phyloP scores from a whole-genome alignment of 2,329 filamentous ascomycete species.

The Atkinsonella hypoxylon region DNA sequence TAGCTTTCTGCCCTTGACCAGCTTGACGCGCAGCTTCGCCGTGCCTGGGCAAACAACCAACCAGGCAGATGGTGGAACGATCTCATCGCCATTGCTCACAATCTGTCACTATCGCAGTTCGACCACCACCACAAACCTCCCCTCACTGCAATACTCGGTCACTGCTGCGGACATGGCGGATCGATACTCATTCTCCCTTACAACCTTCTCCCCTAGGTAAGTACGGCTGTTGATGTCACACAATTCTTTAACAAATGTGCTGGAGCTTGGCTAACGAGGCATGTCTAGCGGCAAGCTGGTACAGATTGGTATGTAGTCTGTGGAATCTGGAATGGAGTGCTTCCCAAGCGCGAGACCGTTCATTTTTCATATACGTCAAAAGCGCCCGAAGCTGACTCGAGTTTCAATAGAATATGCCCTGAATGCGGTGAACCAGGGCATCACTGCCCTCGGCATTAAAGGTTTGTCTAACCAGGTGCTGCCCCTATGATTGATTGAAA shows the following conservation, averaged over 20 bases:
- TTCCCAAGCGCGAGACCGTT: neutral
- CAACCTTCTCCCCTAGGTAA: conserved; percentile 98
- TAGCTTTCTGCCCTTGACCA: conserved; percentile 9
- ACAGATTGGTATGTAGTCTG: conserved; percentile 60
- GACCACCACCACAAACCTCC: conserved; percentile 6
- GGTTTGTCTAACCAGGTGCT: conserved; percentile 38
- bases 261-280: conserved; percentile 30
- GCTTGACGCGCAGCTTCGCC: conserved; percentile 27
- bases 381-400: neutral
- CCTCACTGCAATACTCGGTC: conserved; percentile 1
- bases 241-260: conserved; percentile 7
- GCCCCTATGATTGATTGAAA: neutral
- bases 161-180: conserved; percentile 64
- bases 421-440: conserved; percentile 98
- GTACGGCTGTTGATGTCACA: conserved; percentile 20
- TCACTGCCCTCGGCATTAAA: conserved; percentile 97
- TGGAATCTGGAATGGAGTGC: neutral
- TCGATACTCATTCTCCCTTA: conserved; percentile 97
- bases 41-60: conserved; percentile 21
- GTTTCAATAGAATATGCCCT: conserved; percentile 76
- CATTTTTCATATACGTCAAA: too few species aligned
- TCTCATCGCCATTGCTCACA: conserved; percentile 3
- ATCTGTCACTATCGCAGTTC: conserved; percentile 7
- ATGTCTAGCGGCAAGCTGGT: conserved; percentile 82
- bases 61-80: conserved; percentile 16